Base-by-base conservation (phyloP, 805 yeast species). In the Candida broadrunensis region DNA sequence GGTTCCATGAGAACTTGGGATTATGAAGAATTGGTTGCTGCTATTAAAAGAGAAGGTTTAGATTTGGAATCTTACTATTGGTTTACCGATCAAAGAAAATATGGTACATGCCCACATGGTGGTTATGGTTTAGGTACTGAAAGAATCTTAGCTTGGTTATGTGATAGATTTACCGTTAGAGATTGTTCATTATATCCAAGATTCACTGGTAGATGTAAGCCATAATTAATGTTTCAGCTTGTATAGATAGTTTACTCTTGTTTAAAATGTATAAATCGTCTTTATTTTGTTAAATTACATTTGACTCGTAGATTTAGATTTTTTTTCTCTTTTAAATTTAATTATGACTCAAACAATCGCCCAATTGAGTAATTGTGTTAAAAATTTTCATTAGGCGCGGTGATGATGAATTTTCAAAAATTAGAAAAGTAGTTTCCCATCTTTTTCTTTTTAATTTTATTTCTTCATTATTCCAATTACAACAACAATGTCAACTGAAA, bases 101-200 rank as follows among this genome's bases (percentile, higher is more conserved):
- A 93, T 70, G 99, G 99, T 65, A 85, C 97, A 11, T 86, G 88
- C 70, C 97, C 97, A 31, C 99, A 93, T 62, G 99, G 99, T 66
- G 99, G 99, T 52, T 93, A 93, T 72, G 99, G 99, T 58, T 70
- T 93, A 51, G 99, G 99, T 52, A 88, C 97, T 26, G 99, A 93
- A 73, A 85, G 99, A 72, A 88, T 93, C 58, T 77, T 93, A 54
- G 99, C 99, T 30, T 93, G 99, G 99, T 77, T 93, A 61, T 89
- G 97, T 73, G 84, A 90, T 79, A 79, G 99, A 69, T 93, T 81
- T 75, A 95, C 99, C 25, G 99, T 93, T 47, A 86, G 99, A 73
- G 99, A 93, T 67, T 93, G 99, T 68, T 85, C 96, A 23, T 75
- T 95, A 67, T 93, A 91, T 67, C 99, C 99, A 52, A 87, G 99